Conservation (phyloP, 208 protist genomes). For the Endotrypanum monterogeii region DNA sequence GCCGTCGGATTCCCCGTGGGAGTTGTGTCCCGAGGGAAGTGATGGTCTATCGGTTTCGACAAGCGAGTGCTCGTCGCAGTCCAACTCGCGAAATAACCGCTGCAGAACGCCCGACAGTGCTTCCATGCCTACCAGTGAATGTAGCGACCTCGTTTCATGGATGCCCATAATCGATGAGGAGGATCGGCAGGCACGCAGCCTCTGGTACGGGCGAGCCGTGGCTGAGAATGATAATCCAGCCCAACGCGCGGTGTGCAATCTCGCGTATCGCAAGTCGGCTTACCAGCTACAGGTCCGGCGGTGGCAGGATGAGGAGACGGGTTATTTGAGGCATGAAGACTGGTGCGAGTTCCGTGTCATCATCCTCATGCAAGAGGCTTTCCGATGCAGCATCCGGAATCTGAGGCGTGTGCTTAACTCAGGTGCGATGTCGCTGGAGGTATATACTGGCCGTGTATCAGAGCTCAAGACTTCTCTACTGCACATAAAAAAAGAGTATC, state of each 20-base stretch:
- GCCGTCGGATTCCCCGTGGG: conserved; percentile 11
- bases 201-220: background rate
- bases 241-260: background rate
- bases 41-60: conserved; percentile 21
- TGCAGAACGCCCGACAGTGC: background rate
- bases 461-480: conserved; percentile 15
- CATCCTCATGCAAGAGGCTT: conserved; percentile 51
- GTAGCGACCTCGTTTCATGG: conserved; percentile 11
- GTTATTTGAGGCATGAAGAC: conserved; percentile 34
- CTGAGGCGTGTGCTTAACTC: conserved; percentile 5
- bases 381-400: conserved; percentile 21
- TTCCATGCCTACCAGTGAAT: background rate
- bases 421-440: conserved; percentile 7
- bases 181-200: background rate
- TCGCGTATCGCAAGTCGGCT: conserved; percentile 22
- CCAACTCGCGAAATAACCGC: conserved; percentile 13
- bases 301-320: conserved; percentile 37
- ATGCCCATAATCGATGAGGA: conserved; percentile 36
- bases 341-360: conserved; percentile 47
- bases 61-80: conserved; percentile 28
- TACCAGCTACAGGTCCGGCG: conserved; percentile 27
- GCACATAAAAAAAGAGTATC: conserved; percentile 45
- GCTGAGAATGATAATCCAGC: conserved; percentile 1
- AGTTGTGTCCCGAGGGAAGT: background rate
- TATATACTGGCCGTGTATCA: conserved; percentile 3